Percentiles rank a stretch among this genome's conserved stretches.
Conservation (phyloP, 805 yeast genomes). For the Candida jianshihensis region DNA sequence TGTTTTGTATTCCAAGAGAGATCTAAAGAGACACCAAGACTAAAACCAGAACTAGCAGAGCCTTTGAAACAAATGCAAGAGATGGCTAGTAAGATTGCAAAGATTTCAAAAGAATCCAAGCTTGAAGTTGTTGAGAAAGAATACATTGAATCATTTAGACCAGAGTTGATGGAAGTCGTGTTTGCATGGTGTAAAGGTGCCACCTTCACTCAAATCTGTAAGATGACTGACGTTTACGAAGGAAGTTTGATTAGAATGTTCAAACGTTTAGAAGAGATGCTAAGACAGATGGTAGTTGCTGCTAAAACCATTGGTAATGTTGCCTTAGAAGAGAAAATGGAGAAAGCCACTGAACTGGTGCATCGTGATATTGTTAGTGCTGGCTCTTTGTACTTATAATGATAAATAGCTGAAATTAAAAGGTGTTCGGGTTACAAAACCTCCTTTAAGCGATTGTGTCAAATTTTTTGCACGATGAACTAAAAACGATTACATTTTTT, state of each 20-base stretch:
- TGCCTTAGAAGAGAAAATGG: slow-evolving; percentile 84
- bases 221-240: slow-evolving; percentile 98
- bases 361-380: slow-evolving; percentile 97
- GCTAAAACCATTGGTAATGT: slow-evolving; percentile 92
- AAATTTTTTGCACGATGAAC: no score
- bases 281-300: slow-evolving; percentile 84
- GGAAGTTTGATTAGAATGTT: slow-evolving; percentile 94
- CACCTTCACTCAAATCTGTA: slow-evolving; percentile 91
- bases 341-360: slow-evolving; percentile 71
- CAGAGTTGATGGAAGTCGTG: slow-evolving; percentile 95
- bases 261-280: slow-evolving; percentile 87
- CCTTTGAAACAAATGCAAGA: slow-evolving; percentile 85
- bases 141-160: slow-evolving; percentile 84
- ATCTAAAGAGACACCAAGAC: slow-evolving; percentile 78
- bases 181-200: slow-evolving; percentile 97
- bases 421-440: no score
- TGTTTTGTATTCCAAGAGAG: slow-evolving; percentile 97
- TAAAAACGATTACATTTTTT: no score
- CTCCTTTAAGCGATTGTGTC: no score
- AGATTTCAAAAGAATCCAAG: slow-evolving; percentile 82
- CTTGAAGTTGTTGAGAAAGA: slow-evolving; percentile 87
- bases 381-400: slow-evolving; percentile 69
- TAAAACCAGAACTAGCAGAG: slow-evolving; percentile 86
- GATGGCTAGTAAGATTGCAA: slow-evolving; percentile 87
- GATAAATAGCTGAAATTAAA: no score